Evolutionary conservation across 2,329 filamentous ascomycete species (phyloP).

Genomic region (Ophiosphaerella narmari): DNA sequence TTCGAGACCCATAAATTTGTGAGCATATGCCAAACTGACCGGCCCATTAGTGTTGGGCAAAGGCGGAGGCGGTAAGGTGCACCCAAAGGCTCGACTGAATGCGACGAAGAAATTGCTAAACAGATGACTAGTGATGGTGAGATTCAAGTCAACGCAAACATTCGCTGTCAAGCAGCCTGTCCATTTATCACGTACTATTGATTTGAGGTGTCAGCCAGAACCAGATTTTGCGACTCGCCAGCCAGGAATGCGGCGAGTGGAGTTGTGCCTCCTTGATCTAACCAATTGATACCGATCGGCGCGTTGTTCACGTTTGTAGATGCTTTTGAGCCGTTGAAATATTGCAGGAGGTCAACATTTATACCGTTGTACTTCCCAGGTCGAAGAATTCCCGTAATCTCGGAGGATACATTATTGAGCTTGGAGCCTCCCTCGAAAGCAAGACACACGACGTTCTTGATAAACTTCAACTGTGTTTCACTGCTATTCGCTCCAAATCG

Average conservation of each 20-base stretch:
- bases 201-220: conserved; percentile 1
- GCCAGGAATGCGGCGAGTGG: conserved; percentile 3
- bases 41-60: conserved; percentile 2
- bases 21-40: conserved; percentile 1
- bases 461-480: conserved; percentile 3
- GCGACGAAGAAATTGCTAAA: conserved; percentile 5
- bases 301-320: conserved; percentile 6
- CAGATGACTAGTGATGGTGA: not conserved
- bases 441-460: conserved; percentile 3
- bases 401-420: conserved; percentile 1
- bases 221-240: not conserved
- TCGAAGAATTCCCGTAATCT: conserved; percentile 2
- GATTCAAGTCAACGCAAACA: not conserved
- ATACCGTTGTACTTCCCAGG: conserved; percentile 1
- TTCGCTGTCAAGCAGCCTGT: not conserved
- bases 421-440: conserved; percentile 2
- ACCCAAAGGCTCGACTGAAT: conserved; percentile 3
- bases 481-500: conserved; percentile 1
- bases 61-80: not conserved
- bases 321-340: conserved; percentile 2
- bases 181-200: conserved; percentile 1
- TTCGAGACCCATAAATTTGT: conserved; percentile 5
- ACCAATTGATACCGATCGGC: conserved; percentile 4
- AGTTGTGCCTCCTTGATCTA: conserved; percentile 3
- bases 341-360: not conserved